Percentiles rank a stretch among this genome's conserved stretches.
phyloP scores from a whole-genome alignment of 306 rosid genomes.

The Vigna mungo region DNA sequence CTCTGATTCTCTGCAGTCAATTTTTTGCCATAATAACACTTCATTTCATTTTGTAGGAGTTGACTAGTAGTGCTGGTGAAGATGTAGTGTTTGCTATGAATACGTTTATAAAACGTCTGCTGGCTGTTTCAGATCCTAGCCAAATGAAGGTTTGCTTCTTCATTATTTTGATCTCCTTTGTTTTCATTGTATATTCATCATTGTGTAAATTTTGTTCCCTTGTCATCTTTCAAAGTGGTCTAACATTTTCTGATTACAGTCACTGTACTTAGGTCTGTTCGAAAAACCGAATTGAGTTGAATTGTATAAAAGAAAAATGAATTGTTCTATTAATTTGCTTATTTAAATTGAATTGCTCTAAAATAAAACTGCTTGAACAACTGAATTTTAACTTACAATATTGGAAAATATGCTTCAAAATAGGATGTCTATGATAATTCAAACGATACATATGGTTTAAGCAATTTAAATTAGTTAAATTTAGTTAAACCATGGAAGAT shows the following conservation, averaged over 20 bases:
- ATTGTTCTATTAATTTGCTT: too few species aligned
- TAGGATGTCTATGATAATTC: too few species aligned
- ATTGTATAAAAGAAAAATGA: too few species aligned
- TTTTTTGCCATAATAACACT: constrained; percentile 17
- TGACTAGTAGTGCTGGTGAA: constrained; percentile 95
- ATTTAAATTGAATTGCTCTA: too few species aligned
- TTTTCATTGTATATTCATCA: constrained; percentile 4
- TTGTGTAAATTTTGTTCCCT: not conserved
- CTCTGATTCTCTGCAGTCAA: constrained; percentile 19
- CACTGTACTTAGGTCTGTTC: not conserved
- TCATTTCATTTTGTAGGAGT: constrained; percentile 62
- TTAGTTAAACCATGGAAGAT: not conserved
- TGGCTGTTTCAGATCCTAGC: constrained; percentile 88
- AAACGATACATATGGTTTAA: too few species aligned
- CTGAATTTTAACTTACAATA: too few species aligned
- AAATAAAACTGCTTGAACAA: too few species aligned
- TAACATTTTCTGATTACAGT: constrained; percentile 22
- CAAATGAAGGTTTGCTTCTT: constrained; percentile 81
- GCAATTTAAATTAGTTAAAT: too few species aligned
- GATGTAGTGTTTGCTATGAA: constrained; percentile 95
- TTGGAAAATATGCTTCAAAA: too few species aligned
- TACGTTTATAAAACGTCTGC: constrained; percentile 91
- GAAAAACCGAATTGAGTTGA: too few species aligned
- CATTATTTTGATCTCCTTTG: constrained; percentile 13
- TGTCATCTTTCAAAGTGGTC: not conserved